Percentiles rank a stretch among this genome's conserved stretches.
These are phyloP conservation scores for Fusarium brachygibbosum DNA, from an alignment of 2,329 filamentous ascomycete genomes.

Conservation along the genomic window DNA sequence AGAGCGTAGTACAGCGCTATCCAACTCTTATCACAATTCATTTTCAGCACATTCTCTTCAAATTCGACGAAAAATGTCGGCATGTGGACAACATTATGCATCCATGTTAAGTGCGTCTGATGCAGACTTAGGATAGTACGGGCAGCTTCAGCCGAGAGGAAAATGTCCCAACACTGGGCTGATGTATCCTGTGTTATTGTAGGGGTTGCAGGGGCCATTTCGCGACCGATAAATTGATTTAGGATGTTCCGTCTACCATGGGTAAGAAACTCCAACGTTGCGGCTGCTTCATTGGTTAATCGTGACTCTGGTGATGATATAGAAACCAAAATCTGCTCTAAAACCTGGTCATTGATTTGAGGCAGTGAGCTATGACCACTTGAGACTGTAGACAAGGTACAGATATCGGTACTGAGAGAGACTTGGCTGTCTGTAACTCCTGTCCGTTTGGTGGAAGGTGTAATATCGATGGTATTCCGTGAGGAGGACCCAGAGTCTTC, in stretches of 20 bases:
- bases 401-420: fast-evolving
- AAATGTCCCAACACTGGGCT: not conserved
- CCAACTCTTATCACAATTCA: not conserved
- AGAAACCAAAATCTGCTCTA: not conserved
- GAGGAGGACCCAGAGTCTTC: not conserved
- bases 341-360: not conserved
- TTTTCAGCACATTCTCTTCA: not conserved
- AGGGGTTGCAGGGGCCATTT: fast-evolving
- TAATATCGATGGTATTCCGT: not conserved
- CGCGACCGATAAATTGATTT: not conserved
- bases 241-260: slow-evolving; percentile 7
- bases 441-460: not conserved
- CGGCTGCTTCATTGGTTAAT: slow-evolving; percentile 5
- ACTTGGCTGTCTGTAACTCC: not conserved
- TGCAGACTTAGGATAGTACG: not conserved
- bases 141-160: not conserved
- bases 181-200: fast-evolving
- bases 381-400: not conserved
- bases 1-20: slow-evolving; percentile 8
- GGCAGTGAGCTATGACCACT: fast-evolving
- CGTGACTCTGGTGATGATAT: not conserved
- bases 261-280: not conserved
- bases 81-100: slow-evolving; percentile 9
- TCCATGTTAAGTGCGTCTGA: not conserved
- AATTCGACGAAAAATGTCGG: not conserved